These are phyloP conservation scores for Lachnellula willkommii DNA, from an alignment of 2,329 filamentous ascomycete genomes.

Conservation along the genomic window DNA sequence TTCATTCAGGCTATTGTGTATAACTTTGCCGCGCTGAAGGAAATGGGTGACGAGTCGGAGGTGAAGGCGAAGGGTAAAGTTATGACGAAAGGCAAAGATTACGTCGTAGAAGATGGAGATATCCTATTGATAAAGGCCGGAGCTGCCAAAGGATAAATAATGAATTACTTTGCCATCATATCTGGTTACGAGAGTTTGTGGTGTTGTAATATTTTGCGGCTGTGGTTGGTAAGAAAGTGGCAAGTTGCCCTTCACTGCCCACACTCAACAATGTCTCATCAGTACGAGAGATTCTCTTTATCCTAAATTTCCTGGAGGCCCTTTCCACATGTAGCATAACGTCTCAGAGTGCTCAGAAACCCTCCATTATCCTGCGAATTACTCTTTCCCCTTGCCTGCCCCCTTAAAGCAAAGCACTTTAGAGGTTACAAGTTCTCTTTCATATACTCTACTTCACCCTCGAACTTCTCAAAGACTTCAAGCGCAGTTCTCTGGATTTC, in stretches of 20 bases:
- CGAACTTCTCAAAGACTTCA: too few relatives aligned
- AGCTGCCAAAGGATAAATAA: slow-evolving; percentile 29
- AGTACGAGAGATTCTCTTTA: too few relatives aligned
- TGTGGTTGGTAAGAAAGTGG: background rate
- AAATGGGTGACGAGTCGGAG: slow-evolving; percentile 79
- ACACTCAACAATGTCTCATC: background rate
- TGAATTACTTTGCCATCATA: slow-evolving; percentile 8
- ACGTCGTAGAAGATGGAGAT: slow-evolving; percentile 77
- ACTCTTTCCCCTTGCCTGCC: too few relatives aligned
- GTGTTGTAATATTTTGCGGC: background rate
- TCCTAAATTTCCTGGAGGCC: too few relatives aligned
- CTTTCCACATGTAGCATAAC: too few relatives aligned
- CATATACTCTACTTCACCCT: too few relatives aligned
- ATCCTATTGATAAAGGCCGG: slow-evolving; percentile 30
- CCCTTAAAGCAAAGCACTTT: too few relatives aligned
- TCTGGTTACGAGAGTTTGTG: background rate
- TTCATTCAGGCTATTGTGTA: slow-evolving; percentile 97
- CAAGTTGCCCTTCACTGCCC: background rate
- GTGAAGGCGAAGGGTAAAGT: slow-evolving; percentile 94
- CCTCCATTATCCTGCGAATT: too few relatives aligned
- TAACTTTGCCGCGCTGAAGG: slow-evolving; percentile 76
- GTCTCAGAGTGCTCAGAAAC: too few relatives aligned
- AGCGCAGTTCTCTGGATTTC: too few relatives aligned
- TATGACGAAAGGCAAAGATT: slow-evolving; percentile 98
- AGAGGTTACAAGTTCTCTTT: too few relatives aligned